Base-by-base conservation (phyloP, 1,139 yeast genomes). In the Geotrichum citri-aurantii region DNA sequence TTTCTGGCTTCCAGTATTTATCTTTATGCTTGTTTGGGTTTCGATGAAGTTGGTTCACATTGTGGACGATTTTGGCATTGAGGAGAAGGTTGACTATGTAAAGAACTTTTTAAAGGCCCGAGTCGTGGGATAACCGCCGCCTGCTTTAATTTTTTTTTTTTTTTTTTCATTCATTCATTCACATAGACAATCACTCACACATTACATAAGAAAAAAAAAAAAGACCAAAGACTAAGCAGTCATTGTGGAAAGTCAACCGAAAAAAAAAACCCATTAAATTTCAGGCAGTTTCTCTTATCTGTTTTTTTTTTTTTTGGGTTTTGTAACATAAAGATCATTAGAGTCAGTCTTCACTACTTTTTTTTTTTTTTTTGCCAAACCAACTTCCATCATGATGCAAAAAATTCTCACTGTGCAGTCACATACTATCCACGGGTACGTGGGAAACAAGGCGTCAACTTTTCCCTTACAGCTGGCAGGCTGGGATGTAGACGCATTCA, bases 401-500 rank as follows among this genome's bases (percentile, higher is more conserved):
- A 58, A 63, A 26, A 73, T 82, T 0, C 72, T 83, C 7, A 79
- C 88, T 1, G 79, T 88, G 6, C 92, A 86, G 70, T 86, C 93
- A 7, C 95, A 88, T 70, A 96, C 89, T 1, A 87, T 83, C 2
- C 96, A 89, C 68, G 96, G 97, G 2, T 88, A 87, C 67, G 95
- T 88, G 17, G 96, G 96, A 1, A 87, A 86, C 69, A 79, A 85
- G 60, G 91, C 95, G 0, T 84, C 89, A 0, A 83, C 89, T 0
- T 87, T 89, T 70, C 95, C 96, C 0, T 73, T 89, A 12, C 96
- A 89, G 67, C 79, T 78, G 58, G 73, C 78, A 11, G 93, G 93
- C 2, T 90, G 96, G 95, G 88, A 90, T 65, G 95, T 88, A 12
- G 96, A 89, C 69, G 84, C 81, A 11, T 71, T 89, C 62, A 88